phyloP scores from a whole-genome alignment of 768 basidiomycete genomes.

The Phlebiopsis flavidoalba region DNA sequence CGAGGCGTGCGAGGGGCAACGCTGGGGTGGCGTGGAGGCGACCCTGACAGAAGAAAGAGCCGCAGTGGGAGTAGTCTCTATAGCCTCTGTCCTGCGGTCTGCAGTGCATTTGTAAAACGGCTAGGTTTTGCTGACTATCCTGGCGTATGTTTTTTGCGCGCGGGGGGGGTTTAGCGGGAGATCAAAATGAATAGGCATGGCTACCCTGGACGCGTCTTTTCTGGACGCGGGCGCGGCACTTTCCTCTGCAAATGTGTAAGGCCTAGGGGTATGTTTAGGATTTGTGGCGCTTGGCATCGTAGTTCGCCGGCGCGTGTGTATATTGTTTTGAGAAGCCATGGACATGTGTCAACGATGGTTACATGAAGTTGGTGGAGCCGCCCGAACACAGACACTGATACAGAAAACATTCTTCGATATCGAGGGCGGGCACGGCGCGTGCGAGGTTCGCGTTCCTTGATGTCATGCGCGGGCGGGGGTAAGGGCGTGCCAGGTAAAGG shows the following conservation, averaged over 20 bases:
- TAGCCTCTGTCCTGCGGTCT: no score
- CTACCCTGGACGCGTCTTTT: not conserved
- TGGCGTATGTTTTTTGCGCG: not conserved
- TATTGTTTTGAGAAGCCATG: not conserved
- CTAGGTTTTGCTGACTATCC: not conserved
- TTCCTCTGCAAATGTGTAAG: no score
- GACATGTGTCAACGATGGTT: not conserved
- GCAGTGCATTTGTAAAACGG: not conserved
- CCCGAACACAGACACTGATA: no score
- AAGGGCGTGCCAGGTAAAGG: not conserved
- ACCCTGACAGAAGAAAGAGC: no score
- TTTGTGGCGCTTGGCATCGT: no score
- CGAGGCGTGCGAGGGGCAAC: not conserved
- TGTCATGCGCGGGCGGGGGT: not conserved
- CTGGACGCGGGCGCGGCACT: no score
- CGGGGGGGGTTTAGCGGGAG: not conserved
- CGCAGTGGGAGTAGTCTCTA: no score
- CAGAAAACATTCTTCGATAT: not conserved
- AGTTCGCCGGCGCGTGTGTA: no score
- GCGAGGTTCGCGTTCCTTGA: not conserved
- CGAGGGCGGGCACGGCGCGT: not conserved
- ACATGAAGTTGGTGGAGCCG: not conserved
- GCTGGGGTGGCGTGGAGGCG: no score
- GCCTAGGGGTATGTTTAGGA: no score
- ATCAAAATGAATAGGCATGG: not conserved